Evolutionary conservation across 371 early-diverging fungal species (phyloP), one percentile per base, ranked within the genome.

Genomic region (Synchytrium microbalum): DNA sequence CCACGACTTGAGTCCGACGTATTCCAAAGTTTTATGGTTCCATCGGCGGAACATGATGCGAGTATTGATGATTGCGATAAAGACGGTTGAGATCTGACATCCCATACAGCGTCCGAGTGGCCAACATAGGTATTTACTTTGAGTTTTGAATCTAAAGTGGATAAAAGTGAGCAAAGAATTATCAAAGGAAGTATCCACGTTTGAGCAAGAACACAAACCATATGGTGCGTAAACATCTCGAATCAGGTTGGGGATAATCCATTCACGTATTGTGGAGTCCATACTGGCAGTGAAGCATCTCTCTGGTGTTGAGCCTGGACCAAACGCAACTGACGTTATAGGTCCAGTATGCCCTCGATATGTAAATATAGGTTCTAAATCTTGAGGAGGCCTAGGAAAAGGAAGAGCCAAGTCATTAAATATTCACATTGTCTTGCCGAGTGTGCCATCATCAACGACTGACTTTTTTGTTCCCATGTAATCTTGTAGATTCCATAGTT

Each of bases 31-130:
- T 89, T 91, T 27, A 92, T 80, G 0, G 88, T 84, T 0, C 90
- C 89, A 74, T 92, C 92, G 19, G 89, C 86, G 24, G 90, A 86
- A 2, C 86, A 87, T 1, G 91, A 89, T 2, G 87, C 90, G 10
- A 94, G 73, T 19, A 86, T 32, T 16, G 29, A 59, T 19, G 64
- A 59, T 28, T 66, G 65, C 33, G 67, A 62, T 26, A 67, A 51
- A 25, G 75, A 58, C 2, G 88, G 86, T 65, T 87, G 88, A 5
- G 88, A 66, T 62, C 85, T 84, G 57, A 91, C 72, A 64, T 90
- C 90, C 95, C 95, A 94, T 16, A 94, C 83, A 1, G 85, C 83
- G 69, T 92, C 92, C 0, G 89, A 86, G 68, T 92, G 92, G 0
- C 90, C 92, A 14, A 88, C 80, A 63, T 81, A 87, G 0, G 84